These are phyloP conservation scores for Pythium brassicae DNA, from an alignment of 352 stramenopile genomes.

Conservation along the genomic window DNA sequence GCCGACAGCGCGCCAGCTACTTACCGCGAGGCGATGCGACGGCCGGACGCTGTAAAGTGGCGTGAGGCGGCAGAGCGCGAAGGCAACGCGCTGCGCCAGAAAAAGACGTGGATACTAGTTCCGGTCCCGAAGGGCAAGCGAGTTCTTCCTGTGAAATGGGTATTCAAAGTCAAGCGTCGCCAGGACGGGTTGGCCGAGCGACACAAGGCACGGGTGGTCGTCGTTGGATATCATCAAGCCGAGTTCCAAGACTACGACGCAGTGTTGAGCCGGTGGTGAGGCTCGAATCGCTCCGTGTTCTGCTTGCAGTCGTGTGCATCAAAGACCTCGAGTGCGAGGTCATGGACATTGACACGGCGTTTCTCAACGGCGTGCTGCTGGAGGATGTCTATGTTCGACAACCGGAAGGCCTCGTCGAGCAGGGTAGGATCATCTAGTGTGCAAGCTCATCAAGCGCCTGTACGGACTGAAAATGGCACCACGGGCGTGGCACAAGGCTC, in stretches of 20 bases:
- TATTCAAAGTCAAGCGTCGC: too few species aligned
- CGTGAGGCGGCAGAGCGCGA: too few species aligned
- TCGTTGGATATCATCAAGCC: too few species aligned
- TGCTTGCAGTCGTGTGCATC: neutral
- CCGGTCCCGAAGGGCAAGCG: too few species aligned
- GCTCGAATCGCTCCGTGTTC: neutral
- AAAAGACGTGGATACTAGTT: too few species aligned
- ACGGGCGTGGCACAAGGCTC: constrained; percentile 4
- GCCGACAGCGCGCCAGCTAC: too few species aligned
- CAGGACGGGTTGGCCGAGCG: too few species aligned
- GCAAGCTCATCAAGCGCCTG: neutral
- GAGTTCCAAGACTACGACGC: neutral
- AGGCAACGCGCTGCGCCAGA: too few species aligned
- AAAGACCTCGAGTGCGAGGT: neutral
- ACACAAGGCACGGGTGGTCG: too few species aligned
- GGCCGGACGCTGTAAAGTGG: too few species aligned
- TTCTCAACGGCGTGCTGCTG: neutral
- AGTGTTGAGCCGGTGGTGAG: neutral
- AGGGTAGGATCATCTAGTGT: neutral
- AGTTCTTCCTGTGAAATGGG: too few species aligned
- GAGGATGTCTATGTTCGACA: neutral
- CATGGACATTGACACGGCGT: constrained; percentile 1
- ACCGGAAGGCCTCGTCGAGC: neutral
- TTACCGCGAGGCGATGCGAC: too few species aligned
- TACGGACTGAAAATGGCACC: neutral